Evolutionary conservation across 768 basidiomycete species (phyloP), one percentile per base, ranked within the genome.

Genomic region (Boletus sensibilis): DNA sequence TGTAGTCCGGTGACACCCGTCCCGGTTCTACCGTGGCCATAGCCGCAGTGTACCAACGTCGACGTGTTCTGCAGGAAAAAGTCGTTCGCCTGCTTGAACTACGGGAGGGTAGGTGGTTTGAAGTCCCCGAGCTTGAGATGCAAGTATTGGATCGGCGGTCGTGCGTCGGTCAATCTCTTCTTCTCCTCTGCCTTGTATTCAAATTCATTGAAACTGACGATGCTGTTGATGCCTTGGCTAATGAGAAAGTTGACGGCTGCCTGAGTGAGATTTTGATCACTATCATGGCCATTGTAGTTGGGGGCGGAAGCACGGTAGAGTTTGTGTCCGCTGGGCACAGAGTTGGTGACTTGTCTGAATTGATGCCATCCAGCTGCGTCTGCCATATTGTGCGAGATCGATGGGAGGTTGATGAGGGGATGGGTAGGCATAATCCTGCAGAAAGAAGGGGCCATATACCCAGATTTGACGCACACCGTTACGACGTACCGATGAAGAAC

Each of bases 241-340:
- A 48, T 50, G 31, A 68, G 59, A 31, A 56, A 65, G 13, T 65
- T 12, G 20, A 66, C 58, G 1, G 58, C 64, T 25, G 20, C 20
- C 4, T 52, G 52, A 9, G 58, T 59, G 14, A 68, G 58, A 5
- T 55, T 14, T 52, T 69, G 68, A 35, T 59, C 53, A 0, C 34
- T 18, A 12, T 59, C 55, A 8, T 18, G 6, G 20, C 0, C 9
- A 1, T 11, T 35, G 51, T 68, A 68, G 53, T 61, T 60, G 21
- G 67, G 63, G 1, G 68, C 57, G 6, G 67, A 69, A 39, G 68
- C 46, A 25, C 67, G 68, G 40, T 59, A 60, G 23, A 67, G 59
- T 14, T 53, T 52, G 27, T 61, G 59, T 20, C 56, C 60, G 8
- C 4, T 43, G 13, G 56, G 61, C 11, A 65, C 56, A 12, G 21